These are phyloP conservation scores for Picea engelmannii DNA, from an alignment of 83 land plant genomes.

Conservation along the genomic window DNA sequence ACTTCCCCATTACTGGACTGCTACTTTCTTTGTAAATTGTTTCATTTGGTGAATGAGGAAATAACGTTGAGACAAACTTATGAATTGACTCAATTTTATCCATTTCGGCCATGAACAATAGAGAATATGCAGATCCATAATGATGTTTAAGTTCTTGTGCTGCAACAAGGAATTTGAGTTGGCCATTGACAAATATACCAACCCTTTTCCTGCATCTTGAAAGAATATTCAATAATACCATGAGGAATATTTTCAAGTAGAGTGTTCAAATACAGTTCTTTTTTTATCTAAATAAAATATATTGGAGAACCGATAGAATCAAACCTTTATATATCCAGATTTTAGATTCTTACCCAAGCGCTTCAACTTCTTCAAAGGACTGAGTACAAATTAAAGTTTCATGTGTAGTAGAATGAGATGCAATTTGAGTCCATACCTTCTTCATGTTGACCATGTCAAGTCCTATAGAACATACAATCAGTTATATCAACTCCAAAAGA, in stretches of 20 bases:
- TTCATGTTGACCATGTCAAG: constrained; percentile 23
- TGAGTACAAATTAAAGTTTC: constrained; percentile 33
- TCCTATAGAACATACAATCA: constrained; percentile 14
- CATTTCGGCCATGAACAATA: constrained; percentile 24
- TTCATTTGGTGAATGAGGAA: constrained; percentile 13
- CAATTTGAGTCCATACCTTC: constrained; percentile 33
- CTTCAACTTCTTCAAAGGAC: constrained; percentile 33
- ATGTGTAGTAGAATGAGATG: constrained; percentile 23
- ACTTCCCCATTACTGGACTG: constrained; percentile 15
- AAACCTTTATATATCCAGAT: background rate
- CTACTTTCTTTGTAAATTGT: background rate
- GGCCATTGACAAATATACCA: constrained; percentile 28
- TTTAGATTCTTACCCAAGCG: constrained; percentile 25
- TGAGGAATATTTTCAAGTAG: too few species aligned
- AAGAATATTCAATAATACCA: background rate
- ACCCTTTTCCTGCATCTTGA: constrained; percentile 31
- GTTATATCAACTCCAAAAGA: background rate
- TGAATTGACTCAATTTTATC: constrained; percentile 28
- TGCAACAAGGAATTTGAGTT: constrained; percentile 34
- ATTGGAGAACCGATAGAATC: background rate
- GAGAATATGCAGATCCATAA: constrained; percentile 28
- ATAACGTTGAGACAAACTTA: constrained; percentile 23
- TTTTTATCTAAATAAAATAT: background rate
- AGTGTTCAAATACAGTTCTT: background rate
- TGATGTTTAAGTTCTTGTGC: constrained; percentile 30